Evolutionary conservation across 768 basidiomycete genomes (phyloP), one percentile per base, ranked within the genome.

Genomic region (Russula virescens): DNA sequence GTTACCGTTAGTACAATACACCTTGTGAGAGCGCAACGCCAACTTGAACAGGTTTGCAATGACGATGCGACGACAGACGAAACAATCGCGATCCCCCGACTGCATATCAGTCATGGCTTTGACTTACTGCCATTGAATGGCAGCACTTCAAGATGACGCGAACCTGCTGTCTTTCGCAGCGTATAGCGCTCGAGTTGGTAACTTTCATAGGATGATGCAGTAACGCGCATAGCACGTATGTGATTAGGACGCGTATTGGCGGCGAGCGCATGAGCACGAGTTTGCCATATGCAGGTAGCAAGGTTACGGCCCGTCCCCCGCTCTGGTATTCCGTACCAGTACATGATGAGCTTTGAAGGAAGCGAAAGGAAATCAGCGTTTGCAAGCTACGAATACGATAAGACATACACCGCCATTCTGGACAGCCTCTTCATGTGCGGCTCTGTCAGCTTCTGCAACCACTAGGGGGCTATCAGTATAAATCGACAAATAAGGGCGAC

Each of bases 261-360:
- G 4, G 84, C 85, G 28, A 86, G 75, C 5, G 95, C 96, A 64
- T 94, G 88, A 67, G 81, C 81, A 7, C 94, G 85, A 46, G 89
- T 91, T 75, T 89, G 87, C 95, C 96, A 98, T 46, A 98, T 88
- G 76, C 95, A 98, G 19, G 94, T 97, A 9, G 95, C 94, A 58
- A 97, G 83, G 73, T 98, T 98, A 75, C 89, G 78, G 1, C 93
- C 86, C 0, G 89, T 89, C 42, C 78, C 72, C 53, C 80, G 80
- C 67, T 91, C 76, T 1, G 94, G 94, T 34, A 87, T 80, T 11
- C 94, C 94, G 68, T 94, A 95, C 95, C 96, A 98, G 73, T 98
- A 98, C 71, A 95, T 78, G 55, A 97, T 82, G 35, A 98, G 78
- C 83, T 91, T 61, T 11, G 46, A 45, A 63, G 21, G 46, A 45